Conservation (phyloP, 2,329 filamentous ascomycete genomes). For the Delphinella strobiligena region DNA sequence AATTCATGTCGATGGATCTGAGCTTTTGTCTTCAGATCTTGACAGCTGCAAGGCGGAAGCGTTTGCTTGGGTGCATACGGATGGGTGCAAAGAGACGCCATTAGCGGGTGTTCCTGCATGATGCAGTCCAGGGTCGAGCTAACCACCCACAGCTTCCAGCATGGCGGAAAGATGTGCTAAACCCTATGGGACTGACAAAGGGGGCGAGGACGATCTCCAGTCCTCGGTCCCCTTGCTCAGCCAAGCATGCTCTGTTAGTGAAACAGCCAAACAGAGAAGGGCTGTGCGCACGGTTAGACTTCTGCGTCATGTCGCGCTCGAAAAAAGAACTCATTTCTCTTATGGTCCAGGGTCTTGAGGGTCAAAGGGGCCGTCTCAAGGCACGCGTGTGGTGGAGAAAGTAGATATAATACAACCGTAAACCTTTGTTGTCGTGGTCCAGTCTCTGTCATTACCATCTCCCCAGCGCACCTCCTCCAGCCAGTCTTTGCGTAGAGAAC, state of each 20-base stretch:
- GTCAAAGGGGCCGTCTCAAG: neutral
- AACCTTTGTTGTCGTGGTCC: neutral
- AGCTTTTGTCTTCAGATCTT: constrained; percentile 1
- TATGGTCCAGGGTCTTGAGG: neutral
- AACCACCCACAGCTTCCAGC: neutral
- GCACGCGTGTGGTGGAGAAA: neutral
- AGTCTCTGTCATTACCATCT: neutral
- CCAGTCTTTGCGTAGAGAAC: neutral
- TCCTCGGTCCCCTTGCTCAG: neutral
- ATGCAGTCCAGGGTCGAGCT: neutral
- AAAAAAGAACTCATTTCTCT: constrained; percentile 6
- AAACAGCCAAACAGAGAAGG: constrained; percentile 9
- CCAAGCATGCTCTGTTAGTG: neutral
- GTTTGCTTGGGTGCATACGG: neutral
- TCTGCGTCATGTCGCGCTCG: constrained; percentile 9
- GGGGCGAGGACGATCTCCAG: neutral
- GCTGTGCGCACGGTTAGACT: constrained; percentile 6
- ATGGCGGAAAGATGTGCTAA: neutral
- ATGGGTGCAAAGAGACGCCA: constrained; percentile 4
- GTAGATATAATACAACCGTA: neutral
- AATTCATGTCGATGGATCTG: neutral
- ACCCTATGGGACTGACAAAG: neutral
- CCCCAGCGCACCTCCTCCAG: neutral
- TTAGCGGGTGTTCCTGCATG: constrained; percentile 8
- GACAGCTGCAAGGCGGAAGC: constrained; percentile 3